Evolutionary conservation across 2,329 filamentous ascomycete genomes (phyloP).

Genomic region (Phyllosticta citriasiana): DNA sequence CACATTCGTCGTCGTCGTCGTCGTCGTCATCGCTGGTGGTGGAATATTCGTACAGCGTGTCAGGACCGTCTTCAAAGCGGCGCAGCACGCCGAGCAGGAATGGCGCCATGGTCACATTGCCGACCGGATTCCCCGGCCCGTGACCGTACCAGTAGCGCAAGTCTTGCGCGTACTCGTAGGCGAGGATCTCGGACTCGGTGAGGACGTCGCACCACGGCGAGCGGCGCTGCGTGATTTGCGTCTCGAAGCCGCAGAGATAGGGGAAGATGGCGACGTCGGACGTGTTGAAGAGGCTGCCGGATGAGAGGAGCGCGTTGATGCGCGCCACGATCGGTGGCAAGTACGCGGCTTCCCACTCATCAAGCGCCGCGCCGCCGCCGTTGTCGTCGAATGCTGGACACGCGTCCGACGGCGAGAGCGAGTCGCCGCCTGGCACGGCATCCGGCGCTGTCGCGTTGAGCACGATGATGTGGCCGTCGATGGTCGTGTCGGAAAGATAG

Average conservation of each 20-base stretch:
- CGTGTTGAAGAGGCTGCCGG: slow-evolving; percentile 45
- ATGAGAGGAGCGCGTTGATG: slow-evolving; percentile 44
- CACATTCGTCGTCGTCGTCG: neutral
- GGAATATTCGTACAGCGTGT: slow-evolving; percentile 34
- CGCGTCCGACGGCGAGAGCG: slow-evolving; percentile 51
- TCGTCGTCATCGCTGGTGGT: slow-evolving; percentile 18
- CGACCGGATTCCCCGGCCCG: slow-evolving; percentile 46
- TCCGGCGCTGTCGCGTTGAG: slow-evolving; percentile 46
- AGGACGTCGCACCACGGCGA: slow-evolving; percentile 56
- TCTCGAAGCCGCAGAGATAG: slow-evolving; percentile 63
- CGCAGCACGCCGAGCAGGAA: slow-evolving; percentile 46
- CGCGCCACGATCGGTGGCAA: slow-evolving; percentile 45
- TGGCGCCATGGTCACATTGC: slow-evolving; percentile 51
- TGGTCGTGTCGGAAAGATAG: slow-evolving; percentile 47
- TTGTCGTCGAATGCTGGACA: slow-evolving; percentile 50
- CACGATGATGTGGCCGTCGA: slow-evolving; percentile 46
- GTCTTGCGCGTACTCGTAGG: slow-evolving; percentile 60
- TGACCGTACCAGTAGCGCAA: slow-evolving; percentile 58
- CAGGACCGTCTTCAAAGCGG: slow-evolving; percentile 44
- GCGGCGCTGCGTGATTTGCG: slow-evolving; percentile 50
- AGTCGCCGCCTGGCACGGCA: slow-evolving; percentile 45
- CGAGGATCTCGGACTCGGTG: slow-evolving; percentile 49
- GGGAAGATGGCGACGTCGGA: slow-evolving; percentile 50
- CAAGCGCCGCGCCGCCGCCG: slow-evolving; percentile 38
- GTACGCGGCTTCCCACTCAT: slow-evolving; percentile 42